phyloP scores from a whole-genome alignment of 2,329 filamentous ascomycete species.

The Botrytis hyacinthi region DNA sequence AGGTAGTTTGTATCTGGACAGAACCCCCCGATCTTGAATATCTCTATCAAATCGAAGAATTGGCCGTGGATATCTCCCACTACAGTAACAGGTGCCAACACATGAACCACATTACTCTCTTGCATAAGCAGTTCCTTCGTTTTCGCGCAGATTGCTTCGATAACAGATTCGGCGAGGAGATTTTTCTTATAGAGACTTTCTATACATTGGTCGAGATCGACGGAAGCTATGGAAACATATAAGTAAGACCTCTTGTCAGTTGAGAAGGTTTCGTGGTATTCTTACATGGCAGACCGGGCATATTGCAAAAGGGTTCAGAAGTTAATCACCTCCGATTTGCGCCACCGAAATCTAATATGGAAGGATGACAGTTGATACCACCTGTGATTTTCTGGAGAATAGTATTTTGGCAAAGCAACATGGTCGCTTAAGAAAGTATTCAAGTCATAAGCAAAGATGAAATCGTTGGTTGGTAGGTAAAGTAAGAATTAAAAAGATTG shows the following conservation, averaged over 20 bases:
- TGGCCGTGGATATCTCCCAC: constrained; percentile 98
- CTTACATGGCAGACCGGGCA: constrained; percentile 58
- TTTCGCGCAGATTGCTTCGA: constrained; percentile 98
- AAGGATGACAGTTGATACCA: constrained; percentile 29
- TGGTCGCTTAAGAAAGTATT: constrained; percentile 33
- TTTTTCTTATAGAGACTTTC: constrained; percentile 95
- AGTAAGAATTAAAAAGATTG: not conserved
- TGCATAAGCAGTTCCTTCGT: constrained; percentile 99
- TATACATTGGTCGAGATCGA: constrained; percentile 99
- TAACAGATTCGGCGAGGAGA: constrained; percentile 92
- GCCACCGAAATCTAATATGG: constrained; percentile 31
- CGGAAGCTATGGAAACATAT: constrained; percentile 66
- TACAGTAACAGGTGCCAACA: constrained; percentile 90
- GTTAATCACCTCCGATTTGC: constrained; percentile 25
- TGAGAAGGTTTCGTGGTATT: constrained; percentile 19
- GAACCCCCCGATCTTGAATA: constrained; percentile 96
- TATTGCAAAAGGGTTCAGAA: constrained; percentile 39
- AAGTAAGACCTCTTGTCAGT: constrained; percentile 10
- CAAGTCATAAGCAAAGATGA: constrained; percentile 30
- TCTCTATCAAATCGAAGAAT: constrained; percentile 98
- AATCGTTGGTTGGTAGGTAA: not conserved
- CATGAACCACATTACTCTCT: constrained; percentile 99
- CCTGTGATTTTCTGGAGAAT: constrained; percentile 33
- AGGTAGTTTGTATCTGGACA: constrained; percentile 98
- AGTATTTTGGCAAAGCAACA: constrained; percentile 37